Conservation (phyloP, 2,329 filamentous ascomycete species). For the Rutstroemia sydowiana region DNA sequence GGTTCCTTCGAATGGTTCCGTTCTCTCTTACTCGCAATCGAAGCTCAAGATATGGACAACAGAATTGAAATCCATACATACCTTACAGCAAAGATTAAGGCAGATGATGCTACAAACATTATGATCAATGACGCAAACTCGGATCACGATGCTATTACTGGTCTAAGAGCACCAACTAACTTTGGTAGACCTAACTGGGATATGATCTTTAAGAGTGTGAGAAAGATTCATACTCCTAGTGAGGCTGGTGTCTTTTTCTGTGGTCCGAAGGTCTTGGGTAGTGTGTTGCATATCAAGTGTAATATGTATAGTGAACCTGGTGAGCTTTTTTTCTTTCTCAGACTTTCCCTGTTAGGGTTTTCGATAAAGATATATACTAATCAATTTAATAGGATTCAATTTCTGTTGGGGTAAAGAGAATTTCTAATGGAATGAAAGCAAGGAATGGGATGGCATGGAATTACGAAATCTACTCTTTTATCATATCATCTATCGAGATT, state of each 20-base stretch:
- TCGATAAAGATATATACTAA: conserved; percentile 5
- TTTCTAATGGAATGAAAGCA: conserved; percentile 32
- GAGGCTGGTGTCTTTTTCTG: conserved; percentile 81
- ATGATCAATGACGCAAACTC: conserved; percentile 87
- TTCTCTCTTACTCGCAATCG: conserved; percentile 74
- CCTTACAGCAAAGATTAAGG: conserved; percentile 79
- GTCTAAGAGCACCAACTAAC: conserved; percentile 73
- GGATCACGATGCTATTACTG: conserved; percentile 78
- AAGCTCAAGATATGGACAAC: conserved; percentile 76
- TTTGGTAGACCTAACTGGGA: conserved; percentile 87
- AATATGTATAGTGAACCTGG: conserved; percentile 82
- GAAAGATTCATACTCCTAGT: conserved; percentile 67
- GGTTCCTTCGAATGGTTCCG: conserved; percentile 88
- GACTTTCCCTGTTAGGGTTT: neutral
- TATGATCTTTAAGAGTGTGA: conserved; percentile 77
- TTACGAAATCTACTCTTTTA: neutral
- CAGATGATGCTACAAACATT: conserved; percentile 80
- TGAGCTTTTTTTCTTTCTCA: conserved; percentile 40
- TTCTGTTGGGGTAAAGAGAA: conserved; percentile 43
- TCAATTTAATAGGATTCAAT: conserved; percentile 22
- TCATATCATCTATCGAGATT: neutral
- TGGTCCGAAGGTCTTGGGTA: conserved; percentile 73
- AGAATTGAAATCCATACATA: conserved; percentile 87
- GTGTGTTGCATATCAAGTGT: conserved; percentile 71
- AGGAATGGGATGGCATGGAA: too few species aligned